Percentiles rank a stretch among this genome's conserved stretches.
phyloP scores from a whole-genome alignment of 2,329 filamentous ascomycete species.

The Diplocarpon mali region DNA sequence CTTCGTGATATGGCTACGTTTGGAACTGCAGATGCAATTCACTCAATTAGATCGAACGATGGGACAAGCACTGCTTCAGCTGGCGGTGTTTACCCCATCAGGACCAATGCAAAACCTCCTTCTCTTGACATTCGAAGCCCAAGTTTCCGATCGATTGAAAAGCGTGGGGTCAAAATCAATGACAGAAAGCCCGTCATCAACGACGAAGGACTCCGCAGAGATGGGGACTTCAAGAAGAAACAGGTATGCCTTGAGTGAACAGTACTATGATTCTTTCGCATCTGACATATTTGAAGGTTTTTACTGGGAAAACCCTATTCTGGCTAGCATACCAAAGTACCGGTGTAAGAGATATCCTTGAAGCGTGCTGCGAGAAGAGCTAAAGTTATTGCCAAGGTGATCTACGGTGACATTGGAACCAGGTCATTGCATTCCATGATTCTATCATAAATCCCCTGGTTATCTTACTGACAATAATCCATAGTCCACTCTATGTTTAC shows the following conservation, averaged over 20 bases:
- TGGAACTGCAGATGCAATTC: constrained; percentile 7
- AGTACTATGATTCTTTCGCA: neutral
- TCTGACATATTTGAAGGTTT: constrained; percentile 5
- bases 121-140: constrained; percentile 6
- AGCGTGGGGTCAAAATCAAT: constrained; percentile 3
- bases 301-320: constrained; percentile 13
- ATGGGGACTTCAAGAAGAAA: constrained; percentile 15
- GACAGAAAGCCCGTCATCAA: constrained; percentile 5
- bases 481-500: constrained; percentile 54
- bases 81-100: constrained; percentile 9
- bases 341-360: constrained; percentile 30
- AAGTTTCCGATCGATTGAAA: constrained; percentile 4
- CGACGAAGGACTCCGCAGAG: constrained; percentile 9
- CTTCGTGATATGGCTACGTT: constrained; percentile 6
- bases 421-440: constrained; percentile 1
- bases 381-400: constrained; percentile 28
- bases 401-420: constrained; percentile 57
- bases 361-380: neutral
- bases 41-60: constrained; percentile 5
- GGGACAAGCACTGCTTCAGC: constrained; percentile 1
- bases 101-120: neutral
- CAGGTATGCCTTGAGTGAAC: constrained; percentile 8
- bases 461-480: neutral
- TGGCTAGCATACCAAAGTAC: constrained; percentile 51
- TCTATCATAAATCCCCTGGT: neutral